Base-by-base conservation (phyloP, 1,284 basidiomycete species). In the Sanghuangporus sanghuang region DNA sequence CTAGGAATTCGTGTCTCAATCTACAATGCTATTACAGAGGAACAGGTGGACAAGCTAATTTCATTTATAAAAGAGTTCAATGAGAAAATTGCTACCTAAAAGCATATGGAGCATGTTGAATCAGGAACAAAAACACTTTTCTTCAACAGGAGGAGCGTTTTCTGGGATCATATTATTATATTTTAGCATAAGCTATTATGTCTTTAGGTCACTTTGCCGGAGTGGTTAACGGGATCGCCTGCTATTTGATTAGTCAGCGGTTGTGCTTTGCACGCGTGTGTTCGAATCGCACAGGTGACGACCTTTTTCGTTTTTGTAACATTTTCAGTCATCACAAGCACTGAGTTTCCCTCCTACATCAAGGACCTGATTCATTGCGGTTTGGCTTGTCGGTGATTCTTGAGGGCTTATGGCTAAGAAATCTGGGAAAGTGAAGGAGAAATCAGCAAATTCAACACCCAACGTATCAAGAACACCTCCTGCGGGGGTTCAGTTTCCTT, bases 21-120 rank as follows among this genome's bases (percentile, higher is more conserved):
- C 6, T 99, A 99, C 79, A 99, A 99, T 68, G 96, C 96, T 8
- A 82, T 98, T 66, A 90, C 91, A 1, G 87, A 95, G 67, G 87
- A 93, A 64, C 85, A 94, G 67, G 80, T 81, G 0, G 86, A 90
- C 67, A 78, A 74, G 62, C 71, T 92, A 11, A 77, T 89, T 35
- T 76, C 73, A 1, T 92, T 89, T 68, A 86, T 90, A 71, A 75
- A 77, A 46, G 78, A 82, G 38, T 92, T 90, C 68, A 68, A 32
- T 5, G 27, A 32, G 27, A 32, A 32, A 5, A 32, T 32, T 32
- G 27, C 27, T 32, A 3, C 27, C 4, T 32, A 32, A 32, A 32
- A 5, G 27, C 27, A 32, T 3, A 32, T 32, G 5, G 2, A 32
- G 27, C 27, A 32, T 32, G 27, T 32, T 32, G 27, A 5, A 32